A percentile compares a stretch with the other conserved stretches of the same genome.
Conservation (phyloP, 805 yeast genomes). For the Nakazawaea ishiwadae region DNA sequence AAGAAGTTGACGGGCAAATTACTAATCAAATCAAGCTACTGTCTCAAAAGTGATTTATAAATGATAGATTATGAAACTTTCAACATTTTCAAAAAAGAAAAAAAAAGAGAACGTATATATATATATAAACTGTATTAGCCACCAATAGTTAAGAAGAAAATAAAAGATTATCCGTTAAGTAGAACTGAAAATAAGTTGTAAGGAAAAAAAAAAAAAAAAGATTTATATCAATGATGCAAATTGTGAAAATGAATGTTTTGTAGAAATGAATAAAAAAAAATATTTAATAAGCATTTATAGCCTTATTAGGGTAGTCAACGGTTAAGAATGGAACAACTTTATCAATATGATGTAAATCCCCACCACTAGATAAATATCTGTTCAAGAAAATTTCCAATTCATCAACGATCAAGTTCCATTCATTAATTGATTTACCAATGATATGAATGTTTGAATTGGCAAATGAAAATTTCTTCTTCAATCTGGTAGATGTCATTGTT, state of each 20-base stretch:
- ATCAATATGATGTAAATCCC: slow-evolving; percentile 1
- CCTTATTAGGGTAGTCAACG: slow-evolving; percentile 12
- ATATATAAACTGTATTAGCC: no score
- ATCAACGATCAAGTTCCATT: slow-evolving; percentile 41
- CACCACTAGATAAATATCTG: slow-evolving; percentile 6
- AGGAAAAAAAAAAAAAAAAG: not conserved
- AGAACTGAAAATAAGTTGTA: not conserved
- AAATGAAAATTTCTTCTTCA: slow-evolving; percentile 3
- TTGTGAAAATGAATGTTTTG: not conserved
- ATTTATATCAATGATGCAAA: no score
- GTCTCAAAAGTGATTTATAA: no score
- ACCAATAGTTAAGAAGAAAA: no score
- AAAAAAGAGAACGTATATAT: no score
- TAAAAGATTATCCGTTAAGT: no score
- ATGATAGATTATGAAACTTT: no score
- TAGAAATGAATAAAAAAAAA: not conserved
- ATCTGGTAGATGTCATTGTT: not conserved
- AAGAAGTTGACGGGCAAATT: no score
- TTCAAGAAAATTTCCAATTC: slow-evolving; percentile 38
- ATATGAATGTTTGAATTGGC: slow-evolving; percentile 11
- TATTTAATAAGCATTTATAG: slow-evolving; percentile 11
- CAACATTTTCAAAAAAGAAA: no score
- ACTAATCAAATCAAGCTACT: no score
- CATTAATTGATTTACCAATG: slow-evolving; percentile 47
- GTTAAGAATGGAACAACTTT: slow-evolving; percentile 10